phyloP scores from a whole-genome alignment of 441 rosid species.

The Theobroma grandiflorum region DNA sequence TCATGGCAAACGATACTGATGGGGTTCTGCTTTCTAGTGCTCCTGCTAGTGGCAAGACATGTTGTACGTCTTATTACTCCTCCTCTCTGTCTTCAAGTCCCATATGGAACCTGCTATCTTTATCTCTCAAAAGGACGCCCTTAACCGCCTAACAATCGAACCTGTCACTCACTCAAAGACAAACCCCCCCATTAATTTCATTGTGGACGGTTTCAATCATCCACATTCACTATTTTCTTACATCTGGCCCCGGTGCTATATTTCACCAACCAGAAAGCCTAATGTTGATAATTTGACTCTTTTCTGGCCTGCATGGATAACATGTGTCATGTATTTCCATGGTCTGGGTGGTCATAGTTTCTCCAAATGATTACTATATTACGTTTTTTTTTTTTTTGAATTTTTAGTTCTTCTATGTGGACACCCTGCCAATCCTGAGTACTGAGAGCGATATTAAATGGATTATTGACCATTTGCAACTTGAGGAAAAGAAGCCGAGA shows the following conservation, averaged over 20 bases:
- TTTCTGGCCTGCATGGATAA: slow-evolving; percentile 19
- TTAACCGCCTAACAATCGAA: background rate
- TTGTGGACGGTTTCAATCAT: slow-evolving; percentile 21
- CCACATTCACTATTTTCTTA: slow-evolving; percentile 6
- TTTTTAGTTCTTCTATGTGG: background rate
- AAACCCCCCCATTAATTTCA: background rate
- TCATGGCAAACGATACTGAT: slow-evolving; percentile 90
- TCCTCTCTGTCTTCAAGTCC: slow-evolving; percentile 10
- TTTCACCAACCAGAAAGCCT: slow-evolving; percentile 17
- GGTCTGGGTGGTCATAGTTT: slow-evolving; percentile 14
- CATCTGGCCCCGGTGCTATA: background rate
- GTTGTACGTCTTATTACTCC: slow-evolving; percentile 53
- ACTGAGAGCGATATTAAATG: background rate
- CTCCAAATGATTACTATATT: background rate
- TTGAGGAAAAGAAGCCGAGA: background rate
- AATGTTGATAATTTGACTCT: slow-evolving; percentile 6
- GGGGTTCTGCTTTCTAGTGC: slow-evolving; percentile 79
- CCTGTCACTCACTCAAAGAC: background rate
- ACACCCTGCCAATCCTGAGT: background rate
- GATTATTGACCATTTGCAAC: background rate
- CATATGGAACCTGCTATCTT: background rate
- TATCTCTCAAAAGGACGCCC: background rate
- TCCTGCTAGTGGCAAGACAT: slow-evolving; percentile 75
- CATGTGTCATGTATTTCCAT: background rate
- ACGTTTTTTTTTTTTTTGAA: background rate